Percentiles rank a stretch among this genome's conserved stretches.
Conservation (phyloP, 208 protist genomes). For the Angomonas deanei region DNA sequence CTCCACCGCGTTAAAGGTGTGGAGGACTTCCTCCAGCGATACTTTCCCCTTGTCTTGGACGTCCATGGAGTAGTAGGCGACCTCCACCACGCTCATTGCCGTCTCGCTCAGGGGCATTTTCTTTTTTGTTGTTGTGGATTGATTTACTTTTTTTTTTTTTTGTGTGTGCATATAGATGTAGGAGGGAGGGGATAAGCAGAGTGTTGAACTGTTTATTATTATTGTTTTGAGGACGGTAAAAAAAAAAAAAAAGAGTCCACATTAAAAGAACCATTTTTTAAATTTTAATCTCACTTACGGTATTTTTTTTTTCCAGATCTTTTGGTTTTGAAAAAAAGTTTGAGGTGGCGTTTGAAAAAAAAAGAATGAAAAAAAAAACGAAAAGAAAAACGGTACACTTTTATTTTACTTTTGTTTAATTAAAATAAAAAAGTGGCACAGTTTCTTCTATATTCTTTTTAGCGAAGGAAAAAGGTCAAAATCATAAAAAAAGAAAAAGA, state of each 20-base stretch:
- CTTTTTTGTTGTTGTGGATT: no score
- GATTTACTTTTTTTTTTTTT: slow-evolving; percentile 15
- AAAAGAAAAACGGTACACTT: slow-evolving; percentile 2
- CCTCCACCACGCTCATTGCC: slow-evolving; percentile 22
- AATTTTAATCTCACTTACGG: no score
- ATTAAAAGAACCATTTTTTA: no score
- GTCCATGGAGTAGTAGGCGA: slow-evolving; percentile 59
- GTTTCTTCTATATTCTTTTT: slow-evolving; percentile 3
- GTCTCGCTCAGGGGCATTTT: slow-evolving; percentile 2
- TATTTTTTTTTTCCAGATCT: no score
- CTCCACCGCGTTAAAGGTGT: slow-evolving; percentile 50
- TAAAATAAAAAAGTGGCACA: background rate
- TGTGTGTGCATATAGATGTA: background rate
- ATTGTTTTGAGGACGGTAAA: no score
- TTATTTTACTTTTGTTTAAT: slow-evolving; percentile 1
- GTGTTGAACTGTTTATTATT: no score
- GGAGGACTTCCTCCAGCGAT: slow-evolving; percentile 33
- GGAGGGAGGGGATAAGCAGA: no score
- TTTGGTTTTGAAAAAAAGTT: no score
- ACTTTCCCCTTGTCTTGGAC: slow-evolving; percentile 36
- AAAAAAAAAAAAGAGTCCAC: no score
- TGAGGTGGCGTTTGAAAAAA: no score
- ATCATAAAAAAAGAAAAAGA: background rate
- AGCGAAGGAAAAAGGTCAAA: slow-evolving; percentile 1
- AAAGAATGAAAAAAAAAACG: background rate